These are phyloP conservation scores for Ophidiomyces ophidiicola DNA, from an alignment of 2,329 filamentous ascomycete genomes.

Conservation along the genomic window DNA sequence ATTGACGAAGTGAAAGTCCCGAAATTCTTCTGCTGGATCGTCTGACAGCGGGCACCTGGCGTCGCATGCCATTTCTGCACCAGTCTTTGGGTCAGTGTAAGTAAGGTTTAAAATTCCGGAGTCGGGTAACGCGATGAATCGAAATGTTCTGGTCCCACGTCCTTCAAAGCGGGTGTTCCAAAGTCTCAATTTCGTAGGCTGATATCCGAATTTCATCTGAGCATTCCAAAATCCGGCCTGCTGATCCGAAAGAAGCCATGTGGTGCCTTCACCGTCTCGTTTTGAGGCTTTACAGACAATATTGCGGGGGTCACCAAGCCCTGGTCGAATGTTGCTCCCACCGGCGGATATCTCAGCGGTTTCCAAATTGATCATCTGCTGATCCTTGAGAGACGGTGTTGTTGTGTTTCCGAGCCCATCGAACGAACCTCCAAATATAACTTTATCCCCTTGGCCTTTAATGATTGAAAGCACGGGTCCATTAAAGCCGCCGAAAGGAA, in stretches of 20 bases:
- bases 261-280: slow-evolving; percentile 57
- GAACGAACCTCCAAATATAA: slow-evolving; percentile 86
- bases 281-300: slow-evolving; percentile 65
- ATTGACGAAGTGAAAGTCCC: slow-evolving; percentile 90
- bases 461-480: slow-evolving; percentile 78
- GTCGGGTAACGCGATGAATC: slow-evolving; percentile 72
- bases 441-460: slow-evolving; percentile 65
- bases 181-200: slow-evolving; percentile 73
- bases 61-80: slow-evolving; percentile 60
- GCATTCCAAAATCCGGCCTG: slow-evolving; percentile 73
- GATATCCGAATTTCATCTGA: slow-evolving; percentile 68
- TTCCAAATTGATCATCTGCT: slow-evolving; percentile 72
- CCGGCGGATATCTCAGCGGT: slow-evolving; percentile 61
- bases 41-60: slow-evolving; percentile 72
- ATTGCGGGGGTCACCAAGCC: slow-evolving; percentile 63
- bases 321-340: slow-evolving; percentile 44
- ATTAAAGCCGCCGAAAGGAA: slow-evolving; percentile 91
- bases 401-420: slow-evolving; percentile 75
- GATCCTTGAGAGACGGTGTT: slow-evolving; percentile 44
- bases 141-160: slow-evolving; percentile 76
- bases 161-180: slow-evolving; percentile 79
- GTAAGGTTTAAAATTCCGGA: slow-evolving; percentile 94
- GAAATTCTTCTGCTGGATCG: slow-evolving; percentile 52
- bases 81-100: slow-evolving; percentile 62
- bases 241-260: slow-evolving; percentile 69